A percentile compares a stretch with the other conserved stretches of the same genome.
phyloP scores from a whole-genome alignment of 2,329 filamentous ascomycete species.

The Ophiostoma sp. region DNA sequence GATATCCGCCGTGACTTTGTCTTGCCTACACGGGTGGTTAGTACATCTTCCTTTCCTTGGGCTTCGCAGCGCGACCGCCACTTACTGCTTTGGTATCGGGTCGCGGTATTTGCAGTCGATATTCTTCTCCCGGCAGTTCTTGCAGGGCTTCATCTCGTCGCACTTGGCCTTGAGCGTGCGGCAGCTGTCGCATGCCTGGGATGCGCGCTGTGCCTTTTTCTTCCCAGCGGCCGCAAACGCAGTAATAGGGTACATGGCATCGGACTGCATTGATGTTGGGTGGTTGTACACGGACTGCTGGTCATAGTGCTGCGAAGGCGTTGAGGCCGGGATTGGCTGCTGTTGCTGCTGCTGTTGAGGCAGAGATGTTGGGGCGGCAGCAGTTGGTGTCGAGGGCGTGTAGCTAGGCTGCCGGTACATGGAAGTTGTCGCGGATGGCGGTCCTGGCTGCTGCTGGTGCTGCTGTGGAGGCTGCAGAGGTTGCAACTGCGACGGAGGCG shows the following conservation, averaged over 20 bases:
- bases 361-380: constrained; percentile 1
- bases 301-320: constrained; percentile 33
- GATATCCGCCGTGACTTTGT: constrained; percentile 57
- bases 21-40: constrained; percentile 39
- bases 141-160: constrained; percentile 77
- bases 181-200: constrained; percentile 85
- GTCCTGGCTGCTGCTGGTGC: constrained; percentile 39
- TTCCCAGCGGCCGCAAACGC: constrained; percentile 44
- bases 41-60: neutral
- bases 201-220: constrained; percentile 60
- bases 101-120: constrained; percentile 84
- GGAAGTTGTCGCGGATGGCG: constrained; percentile 21
- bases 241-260: constrained; percentile 37
- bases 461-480: constrained; percentile 23
- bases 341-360: constrained; percentile 21
- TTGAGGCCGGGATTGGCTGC: constrained; percentile 23
- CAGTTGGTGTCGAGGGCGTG: constrained; percentile 24
- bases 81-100: constrained; percentile 84
- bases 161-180: constrained; percentile 85
- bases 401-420: constrained; percentile 40
- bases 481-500: constrained; percentile 17
- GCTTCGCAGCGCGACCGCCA: constrained; percentile 23
- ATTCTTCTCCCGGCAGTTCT: constrained; percentile 82
- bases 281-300: constrained; percentile 29
- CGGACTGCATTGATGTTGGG: constrained; percentile 33